These are phyloP conservation scores for Elongisporangium prolatum DNA, from an alignment of 352 stramenopile species.

Conservation along the genomic window DNA sequence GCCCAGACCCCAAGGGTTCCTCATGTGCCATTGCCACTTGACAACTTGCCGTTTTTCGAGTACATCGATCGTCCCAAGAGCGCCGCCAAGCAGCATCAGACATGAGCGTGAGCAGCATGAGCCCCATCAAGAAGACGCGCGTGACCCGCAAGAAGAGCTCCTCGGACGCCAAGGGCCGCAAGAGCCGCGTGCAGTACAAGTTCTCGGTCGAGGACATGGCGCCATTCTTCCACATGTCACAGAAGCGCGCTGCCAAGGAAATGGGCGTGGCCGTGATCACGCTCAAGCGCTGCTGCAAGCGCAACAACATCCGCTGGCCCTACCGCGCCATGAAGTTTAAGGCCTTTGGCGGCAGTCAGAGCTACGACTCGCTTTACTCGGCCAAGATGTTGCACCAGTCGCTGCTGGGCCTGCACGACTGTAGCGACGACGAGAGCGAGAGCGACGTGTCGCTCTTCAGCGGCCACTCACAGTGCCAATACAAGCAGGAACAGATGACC, in stretches of 20 bases:
- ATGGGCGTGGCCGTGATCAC: constrained; percentile 33
- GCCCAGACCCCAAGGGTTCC: background rate
- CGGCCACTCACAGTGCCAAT: background rate
- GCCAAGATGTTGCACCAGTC: background rate
- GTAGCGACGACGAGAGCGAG: constrained; percentile 1
- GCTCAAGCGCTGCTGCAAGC: constrained; percentile 36
- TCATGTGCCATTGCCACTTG: background rate
- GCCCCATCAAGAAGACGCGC: background rate
- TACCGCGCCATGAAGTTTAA: constrained; percentile 31
- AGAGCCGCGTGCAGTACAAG: constrained; percentile 41
- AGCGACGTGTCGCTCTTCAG: background rate
- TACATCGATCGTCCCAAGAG: background rate
- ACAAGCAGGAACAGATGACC: background rate
- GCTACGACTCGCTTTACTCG: background rate
- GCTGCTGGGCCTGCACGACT: background rate
- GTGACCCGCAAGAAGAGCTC: constrained; percentile 1
- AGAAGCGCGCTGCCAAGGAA: constrained; percentile 23
- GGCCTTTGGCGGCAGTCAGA: background rate
- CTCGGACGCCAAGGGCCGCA: constrained; percentile 21
- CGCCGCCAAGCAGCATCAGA: background rate
- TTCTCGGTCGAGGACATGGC: constrained; percentile 28
- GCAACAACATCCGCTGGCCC: constrained; percentile 22
- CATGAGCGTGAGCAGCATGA: background rate
- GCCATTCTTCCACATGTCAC: constrained; percentile 45
- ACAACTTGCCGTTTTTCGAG: background rate